Evolutionary conservation across 2,329 filamentous ascomycete genomes (phyloP).

Genomic region (Fusarium scirpi): DNA sequence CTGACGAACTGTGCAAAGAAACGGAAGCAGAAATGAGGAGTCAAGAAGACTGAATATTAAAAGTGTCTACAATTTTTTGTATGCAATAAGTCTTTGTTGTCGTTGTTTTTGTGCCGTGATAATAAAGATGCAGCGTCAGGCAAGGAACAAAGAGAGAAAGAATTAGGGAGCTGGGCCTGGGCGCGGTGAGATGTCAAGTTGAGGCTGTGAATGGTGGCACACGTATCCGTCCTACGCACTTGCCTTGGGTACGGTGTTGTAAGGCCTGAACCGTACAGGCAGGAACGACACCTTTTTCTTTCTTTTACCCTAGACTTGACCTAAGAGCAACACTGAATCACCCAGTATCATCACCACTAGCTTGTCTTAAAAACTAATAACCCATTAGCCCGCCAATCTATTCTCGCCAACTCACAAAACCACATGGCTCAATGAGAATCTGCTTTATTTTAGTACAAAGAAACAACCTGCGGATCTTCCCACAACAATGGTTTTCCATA

Average conservation of each 20-base stretch:
- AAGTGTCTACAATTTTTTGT: constrained; percentile 1
- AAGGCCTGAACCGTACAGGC: not conserved
- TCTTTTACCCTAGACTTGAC: not conserved
- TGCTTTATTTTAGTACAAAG: constrained; percentile 6
- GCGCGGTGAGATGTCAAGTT: constrained; percentile 29
- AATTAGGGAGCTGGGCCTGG: not conserved
- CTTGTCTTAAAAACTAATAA: not conserved
- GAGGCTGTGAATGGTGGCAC: constrained; percentile 38
- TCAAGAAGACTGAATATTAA: not conserved
- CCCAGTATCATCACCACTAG: not conserved
- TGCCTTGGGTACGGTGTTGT: not conserved
- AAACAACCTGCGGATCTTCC: constrained; percentile 24
- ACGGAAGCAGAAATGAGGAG: not conserved
- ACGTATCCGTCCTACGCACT: constrained; percentile 18
- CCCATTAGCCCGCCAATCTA: not conserved
- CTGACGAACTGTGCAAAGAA: not conserved
- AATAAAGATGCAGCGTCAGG: constrained; percentile 2
- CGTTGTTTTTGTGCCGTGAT: not conserved
- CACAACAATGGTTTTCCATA: constrained; percentile 6
- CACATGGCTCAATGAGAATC: constrained; percentile 14
- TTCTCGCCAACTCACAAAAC: constrained; percentile 16
- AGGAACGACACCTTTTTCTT: not conserved
- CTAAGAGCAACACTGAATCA: not conserved
- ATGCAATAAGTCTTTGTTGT: not conserved
- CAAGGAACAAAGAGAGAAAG: constrained; percentile 25